A percentile compares a stretch with the other conserved stretches of the same genome.
Conservation (phyloP, 179 eudicot species). For the Silene coronaria region DNA sequence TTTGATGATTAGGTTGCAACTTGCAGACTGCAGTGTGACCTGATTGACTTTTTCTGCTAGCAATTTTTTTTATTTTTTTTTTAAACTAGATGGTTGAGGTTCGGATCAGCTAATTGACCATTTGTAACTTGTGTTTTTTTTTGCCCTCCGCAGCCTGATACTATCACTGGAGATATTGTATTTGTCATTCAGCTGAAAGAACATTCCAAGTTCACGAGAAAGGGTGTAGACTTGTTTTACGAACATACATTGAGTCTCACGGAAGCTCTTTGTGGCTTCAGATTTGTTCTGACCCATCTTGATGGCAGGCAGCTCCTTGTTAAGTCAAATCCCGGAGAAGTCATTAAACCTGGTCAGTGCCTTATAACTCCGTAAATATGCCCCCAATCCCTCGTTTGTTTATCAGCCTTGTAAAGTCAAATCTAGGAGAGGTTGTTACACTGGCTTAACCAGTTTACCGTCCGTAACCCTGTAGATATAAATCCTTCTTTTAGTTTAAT, state of each 20-base stretch:
- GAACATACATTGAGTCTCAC: slow-evolving; percentile 49
- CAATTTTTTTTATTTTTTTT: too few relatives aligned
- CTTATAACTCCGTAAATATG: too few relatives aligned
- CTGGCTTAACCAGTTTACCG: too few relatives aligned
- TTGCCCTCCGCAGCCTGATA: slow-evolving; percentile 48
- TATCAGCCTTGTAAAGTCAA: too few relatives aligned
- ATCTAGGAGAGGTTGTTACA: too few relatives aligned
- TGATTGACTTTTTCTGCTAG: too few relatives aligned
- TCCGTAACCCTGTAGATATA: not conserved
- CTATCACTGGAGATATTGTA: slow-evolving; percentile 44
- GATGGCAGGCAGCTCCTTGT: slow-evolving; percentile 53
- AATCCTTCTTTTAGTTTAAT: not conserved
- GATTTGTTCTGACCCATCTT: slow-evolving; percentile 40
- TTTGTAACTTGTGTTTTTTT: not conserved
- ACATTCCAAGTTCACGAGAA: slow-evolving; percentile 51
- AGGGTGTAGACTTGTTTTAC: slow-evolving; percentile 52
- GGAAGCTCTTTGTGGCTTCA: slow-evolving; percentile 54
- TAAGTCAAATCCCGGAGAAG: slow-evolving; percentile 50
- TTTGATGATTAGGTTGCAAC: not conserved
- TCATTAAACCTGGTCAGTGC: slow-evolving; percentile 46
- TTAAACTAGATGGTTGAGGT: too few relatives aligned
- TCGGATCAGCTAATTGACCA: too few relatives aligned
- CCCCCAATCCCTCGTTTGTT: too few relatives aligned
- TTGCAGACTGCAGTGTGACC: not conserved
- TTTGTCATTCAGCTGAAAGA: slow-evolving; percentile 55